A percentile compares a stretch with the other conserved stretches of the same genome.
Conservation (phyloP, 306 rosid species). For the Herpetospermum pedunculosum region DNA sequence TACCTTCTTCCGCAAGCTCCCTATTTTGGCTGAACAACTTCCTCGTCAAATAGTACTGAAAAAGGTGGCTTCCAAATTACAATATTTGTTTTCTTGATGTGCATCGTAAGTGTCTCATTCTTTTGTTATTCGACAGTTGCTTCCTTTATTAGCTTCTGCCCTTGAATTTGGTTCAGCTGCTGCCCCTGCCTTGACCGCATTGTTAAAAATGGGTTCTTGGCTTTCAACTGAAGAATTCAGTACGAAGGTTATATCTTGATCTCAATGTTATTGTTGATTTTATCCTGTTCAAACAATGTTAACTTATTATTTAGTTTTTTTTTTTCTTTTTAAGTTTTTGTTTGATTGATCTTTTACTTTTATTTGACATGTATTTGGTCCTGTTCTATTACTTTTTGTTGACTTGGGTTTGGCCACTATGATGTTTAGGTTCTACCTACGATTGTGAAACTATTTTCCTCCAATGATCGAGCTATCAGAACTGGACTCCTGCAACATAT, state of each 20-base stretch:
- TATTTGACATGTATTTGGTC: conserved; percentile 13
- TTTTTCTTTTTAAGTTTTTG: not conserved
- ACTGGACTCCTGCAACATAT: conserved; percentile 90
- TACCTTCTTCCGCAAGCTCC: conserved; percentile 98
- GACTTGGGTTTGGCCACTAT: conserved; percentile 12
- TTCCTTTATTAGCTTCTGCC: conserved; percentile 95
- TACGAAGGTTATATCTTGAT: conserved; percentile 41
- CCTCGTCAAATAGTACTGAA: conserved; percentile 88
- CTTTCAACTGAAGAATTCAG: conserved; percentile 80
- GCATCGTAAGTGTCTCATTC: conserved; percentile 7
- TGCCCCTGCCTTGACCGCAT: conserved; percentile 93
- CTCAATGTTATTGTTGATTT: not conserved
- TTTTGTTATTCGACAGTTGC: conserved; percentile 57
- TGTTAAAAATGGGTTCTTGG: conserved; percentile 95
- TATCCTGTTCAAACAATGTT: not conserved
- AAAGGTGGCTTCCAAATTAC: conserved; percentile 39
- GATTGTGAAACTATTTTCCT: conserved; percentile 75
- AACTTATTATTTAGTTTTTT: not conserved
- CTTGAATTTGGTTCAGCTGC: conserved; percentile 99
- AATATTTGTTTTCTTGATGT: not conserved
- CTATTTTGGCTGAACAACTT: conserved; percentile 92
- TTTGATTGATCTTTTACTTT: conserved; percentile 1
- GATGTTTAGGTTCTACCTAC: conserved; percentile 68
- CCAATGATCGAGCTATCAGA: conserved; percentile 92
- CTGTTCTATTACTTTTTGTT: conserved; percentile 2